Evolutionary conservation across 2,329 filamentous ascomycete genomes (phyloP), one percentile per base, ranked within the genome.

Genomic region (Bipolaris zeicola): DNA sequence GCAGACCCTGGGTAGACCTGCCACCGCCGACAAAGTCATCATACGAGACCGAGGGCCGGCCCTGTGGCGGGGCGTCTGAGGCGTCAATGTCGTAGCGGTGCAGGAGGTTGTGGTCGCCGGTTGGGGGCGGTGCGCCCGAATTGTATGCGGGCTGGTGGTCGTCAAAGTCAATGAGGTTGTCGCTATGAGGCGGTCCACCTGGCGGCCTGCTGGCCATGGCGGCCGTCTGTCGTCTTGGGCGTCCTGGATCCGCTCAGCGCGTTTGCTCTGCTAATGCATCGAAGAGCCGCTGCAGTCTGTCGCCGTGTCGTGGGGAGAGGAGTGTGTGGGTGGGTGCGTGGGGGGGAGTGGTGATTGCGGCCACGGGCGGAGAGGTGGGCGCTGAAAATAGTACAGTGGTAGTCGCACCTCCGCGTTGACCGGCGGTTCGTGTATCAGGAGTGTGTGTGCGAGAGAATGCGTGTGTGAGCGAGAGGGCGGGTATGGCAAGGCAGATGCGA

Each of bases 21-120:
- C 81, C 80, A 47, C 82, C 87, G 62, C 94, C 94, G 61, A 98
- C 89, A 75, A 97, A 98, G 69, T 95, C 90, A 82, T 97, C 94
- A 78, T 97, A 97, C 56, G 92, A 96, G 50, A 94, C 87, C 24
- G 93, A 97, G 50, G 92, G 91, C 65, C 94, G 89, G 55, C 87
- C 79, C 60, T 85, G 84, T 44, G 83, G 80, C 66, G 87, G 78
- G 63, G 84, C 80, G 63, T 90, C 85, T 61, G 83, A 80, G 63
- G 86, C 82, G 69, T 90, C 83, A 71, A 89, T 87, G 70, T 89
- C 85, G 78, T 91, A 93, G 63, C 86, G 86, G 73, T 87, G 85
- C 71, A 94, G 80, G 45, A 96, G 82, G 64, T 93, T 87, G 65
- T 96, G 89, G 75, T 96, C 92, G 75, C 89, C 89, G 59, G 90